Percentiles rank a stretch among this genome's conserved stretches.
Conservation (phyloP, 768 basidiomycete genomes). For the Antrodiella citrinella region DNA sequence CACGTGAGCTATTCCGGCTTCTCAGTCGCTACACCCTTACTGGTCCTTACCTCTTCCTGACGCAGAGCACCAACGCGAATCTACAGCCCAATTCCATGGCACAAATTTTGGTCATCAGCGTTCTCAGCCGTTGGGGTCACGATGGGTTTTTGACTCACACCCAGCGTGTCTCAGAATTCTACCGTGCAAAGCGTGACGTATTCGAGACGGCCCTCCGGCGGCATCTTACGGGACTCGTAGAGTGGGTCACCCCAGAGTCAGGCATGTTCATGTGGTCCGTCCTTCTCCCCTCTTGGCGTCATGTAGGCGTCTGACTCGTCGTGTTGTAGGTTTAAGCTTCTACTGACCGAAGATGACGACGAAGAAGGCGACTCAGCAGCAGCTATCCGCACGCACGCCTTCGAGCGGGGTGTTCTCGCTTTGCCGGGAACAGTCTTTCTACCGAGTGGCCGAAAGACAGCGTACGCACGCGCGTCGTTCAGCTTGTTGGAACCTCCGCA, state of each 20-base stretch:
- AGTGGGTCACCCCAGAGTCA: conserved; percentile 64
- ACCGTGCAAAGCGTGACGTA: conserved; percentile 65
- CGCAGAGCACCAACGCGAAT: conserved; percentile 60
- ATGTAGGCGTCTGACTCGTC: too few species aligned
- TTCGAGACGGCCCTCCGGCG: conserved; percentile 72
- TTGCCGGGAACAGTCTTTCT: conserved; percentile 83
- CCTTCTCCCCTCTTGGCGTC: background rate
- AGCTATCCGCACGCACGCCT: conserved; percentile 67
- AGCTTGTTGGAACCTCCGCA: conserved; percentile 61
- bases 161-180: conserved; percentile 59
- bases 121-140: conserved; percentile 71
- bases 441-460: conserved; percentile 60
- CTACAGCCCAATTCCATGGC: conserved; percentile 60
- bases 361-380: conserved; percentile 37
- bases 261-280: conserved; percentile 86
- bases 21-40: too few species aligned
- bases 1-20: too few species aligned
- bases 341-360: conserved; percentile 19
- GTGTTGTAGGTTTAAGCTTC: conserved; percentile 41
- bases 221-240: conserved; percentile 69
- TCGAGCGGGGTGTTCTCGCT: conserved; percentile 81
- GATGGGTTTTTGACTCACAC: conserved; percentile 71
- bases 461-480: conserved; percentile 81
- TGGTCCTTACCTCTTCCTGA: too few species aligned
- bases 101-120: conserved; percentile 52